A percentile compares a stretch with the other conserved stretches of the same genome.
Evolutionary conservation across 768 basidiomycete species (phyloP).

Genomic region (Suillus weaverae): DNA sequence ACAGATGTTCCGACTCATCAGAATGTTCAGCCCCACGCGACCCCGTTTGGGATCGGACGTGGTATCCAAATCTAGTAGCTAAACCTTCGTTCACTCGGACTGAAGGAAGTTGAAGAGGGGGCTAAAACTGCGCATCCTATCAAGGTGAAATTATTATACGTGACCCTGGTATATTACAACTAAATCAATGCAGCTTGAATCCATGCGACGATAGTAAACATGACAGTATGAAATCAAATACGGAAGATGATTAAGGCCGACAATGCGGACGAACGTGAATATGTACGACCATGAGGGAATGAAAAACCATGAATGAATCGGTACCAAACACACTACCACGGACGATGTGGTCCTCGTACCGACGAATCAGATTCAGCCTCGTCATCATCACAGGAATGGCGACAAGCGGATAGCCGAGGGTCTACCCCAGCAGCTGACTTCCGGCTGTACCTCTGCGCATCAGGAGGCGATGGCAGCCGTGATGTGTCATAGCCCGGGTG

Average conservation of each 20-base stretch:
- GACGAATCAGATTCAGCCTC: slow-evolving; percentile 40
- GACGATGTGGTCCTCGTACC: slow-evolving; percentile 40
- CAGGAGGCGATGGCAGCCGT: slow-evolving; percentile 7
- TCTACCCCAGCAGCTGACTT: slow-evolving; percentile 23
- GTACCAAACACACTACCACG: slow-evolving; percentile 38
- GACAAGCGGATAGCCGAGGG: slow-evolving; percentile 24
- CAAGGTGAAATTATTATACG: slow-evolving; percentile 4
- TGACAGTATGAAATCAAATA: slow-evolving; percentile 10
- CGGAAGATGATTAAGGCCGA: slow-evolving; percentile 9
- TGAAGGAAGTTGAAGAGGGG: neutral
- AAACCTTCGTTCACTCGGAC: neutral
- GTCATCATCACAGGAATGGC: slow-evolving; percentile 28
- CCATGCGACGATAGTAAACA: slow-evolving; percentile 11
- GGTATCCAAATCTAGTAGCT: neutral
- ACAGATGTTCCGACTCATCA: slow-evolving; percentile 4
- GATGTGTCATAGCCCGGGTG: slow-evolving; percentile 1
- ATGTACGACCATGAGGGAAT: slow-evolving; percentile 2
- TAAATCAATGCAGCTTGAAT: slow-evolving; percentile 6
- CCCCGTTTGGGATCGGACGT: neutral
- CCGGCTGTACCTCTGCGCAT: slow-evolving; percentile 19
- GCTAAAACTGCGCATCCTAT: neutral
- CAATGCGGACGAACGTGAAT: slow-evolving; percentile 11
- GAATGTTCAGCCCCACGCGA: neutral
- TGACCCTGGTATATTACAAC: slow-evolving; percentile 10
- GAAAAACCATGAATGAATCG: slow-evolving; percentile 1